Conservation (phyloP, 176 grass and related monocot genomes). For the Ananas comosus region DNA sequence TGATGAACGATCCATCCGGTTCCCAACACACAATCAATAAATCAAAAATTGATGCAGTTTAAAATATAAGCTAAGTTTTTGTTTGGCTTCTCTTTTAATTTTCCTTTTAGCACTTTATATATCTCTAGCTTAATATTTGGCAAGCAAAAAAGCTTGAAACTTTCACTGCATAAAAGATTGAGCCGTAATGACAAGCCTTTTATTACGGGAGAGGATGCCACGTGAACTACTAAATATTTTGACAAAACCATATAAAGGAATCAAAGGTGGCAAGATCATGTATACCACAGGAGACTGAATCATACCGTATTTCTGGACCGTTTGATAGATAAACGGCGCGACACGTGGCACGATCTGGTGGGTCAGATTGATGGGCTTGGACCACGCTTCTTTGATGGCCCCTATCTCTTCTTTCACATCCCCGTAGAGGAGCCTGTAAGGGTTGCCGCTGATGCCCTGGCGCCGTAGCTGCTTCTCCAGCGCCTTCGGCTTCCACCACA, state of each 20-base stretch:
- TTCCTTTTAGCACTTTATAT: no score
- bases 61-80: no score
- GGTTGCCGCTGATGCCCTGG: constrained; percentile 14
- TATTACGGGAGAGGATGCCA: no score
- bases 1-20: no score
- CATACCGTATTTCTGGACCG: constrained; percentile 3
- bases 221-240: no score
- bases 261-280: neutral
- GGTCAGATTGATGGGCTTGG: constrained; percentile 13
- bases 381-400: neutral
- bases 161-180: no score
- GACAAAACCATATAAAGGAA: neutral
- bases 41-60: no score
- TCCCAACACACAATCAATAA: no score
- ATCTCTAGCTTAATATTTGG: no score
- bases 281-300: neutral
- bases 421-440: constrained; percentile 6
- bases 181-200: no score
- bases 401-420: constrained; percentile 7
- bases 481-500: constrained; percentile 16
- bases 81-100: no score
- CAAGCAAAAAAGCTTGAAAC: no score
- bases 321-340: neutral
- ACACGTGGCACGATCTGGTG: constrained; percentile 6
- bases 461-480: neutral